Conservation (phyloP, 2,329 filamentous ascomycete genomes). For the Clarireedia monteithiana region DNA sequence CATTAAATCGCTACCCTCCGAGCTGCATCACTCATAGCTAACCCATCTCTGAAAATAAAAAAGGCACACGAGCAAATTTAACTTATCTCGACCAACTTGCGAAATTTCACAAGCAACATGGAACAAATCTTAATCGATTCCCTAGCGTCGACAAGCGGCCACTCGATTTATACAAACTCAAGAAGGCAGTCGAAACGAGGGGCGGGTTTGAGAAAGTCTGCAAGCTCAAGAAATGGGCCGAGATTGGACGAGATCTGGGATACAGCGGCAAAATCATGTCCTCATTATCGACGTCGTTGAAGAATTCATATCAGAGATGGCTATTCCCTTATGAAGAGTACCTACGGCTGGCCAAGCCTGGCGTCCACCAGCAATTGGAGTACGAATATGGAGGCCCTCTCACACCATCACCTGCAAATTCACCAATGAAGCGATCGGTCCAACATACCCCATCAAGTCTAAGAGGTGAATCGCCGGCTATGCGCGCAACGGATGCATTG, state of each 20-base stretch:
- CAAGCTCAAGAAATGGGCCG: conserved; percentile 97
- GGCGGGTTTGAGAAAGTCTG: conserved; percentile 96
- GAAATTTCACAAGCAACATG: conserved; percentile 96
- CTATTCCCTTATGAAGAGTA: conserved; percentile 96
- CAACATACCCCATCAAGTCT: conserved; percentile 51
- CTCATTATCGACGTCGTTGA: conserved; percentile 90
- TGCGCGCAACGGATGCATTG: conserved; percentile 47
- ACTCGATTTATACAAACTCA: conserved; percentile 87
- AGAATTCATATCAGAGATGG: conserved; percentile 97
- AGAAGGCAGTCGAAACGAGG: conserved; percentile 90
- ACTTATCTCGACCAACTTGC: conserved; percentile 91
- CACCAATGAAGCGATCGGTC: conserved; percentile 61
- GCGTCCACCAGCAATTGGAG: conserved; percentile 93
- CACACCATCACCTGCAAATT: conserved; percentile 68
- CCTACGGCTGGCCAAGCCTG: conserved; percentile 79
- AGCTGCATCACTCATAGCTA: conserved; percentile 12
- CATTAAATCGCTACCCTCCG: conserved; percentile 3
- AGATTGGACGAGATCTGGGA: conserved; percentile 91
- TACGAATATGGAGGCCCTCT: conserved; percentile 87
- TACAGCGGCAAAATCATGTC: conserved; percentile 99
- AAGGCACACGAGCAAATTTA: conserved; percentile 88
- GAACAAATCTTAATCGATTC: conserved; percentile 85
- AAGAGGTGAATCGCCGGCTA: conserved; percentile 59
- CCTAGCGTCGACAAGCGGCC: conserved; percentile 97
- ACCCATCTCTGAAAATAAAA: conserved; percentile 9